Percentiles rank a stretch among this genome's conserved stretches.
phyloP scores from a whole-genome alignment of 2,329 filamentous ascomycete genomes.

The Pseudocercospora fijiensis region DNA sequence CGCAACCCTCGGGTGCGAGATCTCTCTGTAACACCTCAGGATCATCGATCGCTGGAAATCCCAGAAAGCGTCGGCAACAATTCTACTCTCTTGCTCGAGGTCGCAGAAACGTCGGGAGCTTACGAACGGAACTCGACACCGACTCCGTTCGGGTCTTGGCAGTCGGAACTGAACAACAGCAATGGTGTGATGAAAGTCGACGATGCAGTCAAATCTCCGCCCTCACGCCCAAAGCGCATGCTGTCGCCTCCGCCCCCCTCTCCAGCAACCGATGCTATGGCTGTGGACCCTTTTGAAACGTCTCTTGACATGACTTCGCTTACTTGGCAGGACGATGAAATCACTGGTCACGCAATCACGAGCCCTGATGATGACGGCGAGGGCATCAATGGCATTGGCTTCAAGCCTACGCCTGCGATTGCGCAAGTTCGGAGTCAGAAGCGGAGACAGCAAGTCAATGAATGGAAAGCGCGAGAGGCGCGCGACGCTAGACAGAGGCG shows the following conservation, averaged over 20 bases:
- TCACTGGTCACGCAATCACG: constrained; percentile 58
- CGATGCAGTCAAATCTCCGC: not conserved
- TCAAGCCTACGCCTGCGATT: constrained; percentile 60
- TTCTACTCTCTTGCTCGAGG: constrained; percentile 10
- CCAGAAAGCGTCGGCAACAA: constrained; percentile 15
- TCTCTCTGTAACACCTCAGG: constrained; percentile 8
- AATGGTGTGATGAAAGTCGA: constrained; percentile 6
- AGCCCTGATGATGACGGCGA: constrained; percentile 62
- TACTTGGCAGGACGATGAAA: constrained; percentile 61
- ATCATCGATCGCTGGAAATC: constrained; percentile 7
- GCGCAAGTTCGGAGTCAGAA: constrained; percentile 57
- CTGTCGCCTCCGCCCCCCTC: constrained; percentile 18
- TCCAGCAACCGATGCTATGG: constrained; percentile 11
- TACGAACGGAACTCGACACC: not conserved
- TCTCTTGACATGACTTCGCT: constrained; percentile 30
- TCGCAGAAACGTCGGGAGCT: not conserved
- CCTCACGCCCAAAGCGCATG: constrained; percentile 20
- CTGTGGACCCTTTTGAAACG: not conserved
- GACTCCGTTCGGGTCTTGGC: constrained; percentile 7
- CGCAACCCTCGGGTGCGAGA: constrained; percentile 9
- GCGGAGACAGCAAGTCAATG: constrained; percentile 58
- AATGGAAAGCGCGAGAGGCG: constrained; percentile 60
- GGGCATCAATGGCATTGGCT: constrained; percentile 64
- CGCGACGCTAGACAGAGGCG: constrained; percentile 59
- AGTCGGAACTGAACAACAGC: not conserved